Percentiles rank a stretch among this genome's conserved stretches.
These are phyloP conservation scores for Simmondsia chinensis DNA, from an alignment of 148 eudicot species.

Conservation along the genomic window DNA sequence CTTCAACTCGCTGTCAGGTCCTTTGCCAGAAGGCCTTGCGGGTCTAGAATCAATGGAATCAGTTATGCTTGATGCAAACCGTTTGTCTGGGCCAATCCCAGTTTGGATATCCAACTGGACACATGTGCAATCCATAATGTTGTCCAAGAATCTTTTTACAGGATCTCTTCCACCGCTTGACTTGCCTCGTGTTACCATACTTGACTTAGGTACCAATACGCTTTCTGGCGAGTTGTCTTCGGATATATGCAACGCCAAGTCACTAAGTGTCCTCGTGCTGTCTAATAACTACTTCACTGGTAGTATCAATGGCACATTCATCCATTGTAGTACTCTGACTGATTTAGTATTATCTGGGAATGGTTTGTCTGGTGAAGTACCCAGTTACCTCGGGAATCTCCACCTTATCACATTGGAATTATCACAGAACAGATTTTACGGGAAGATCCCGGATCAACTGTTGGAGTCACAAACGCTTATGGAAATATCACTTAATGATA, in stretches of 20 bases:
- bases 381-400: constrained; percentile 65
- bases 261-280: constrained; percentile 28
- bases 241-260: constrained; percentile 42
- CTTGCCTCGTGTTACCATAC: constrained; percentile 31
- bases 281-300: constrained; percentile 75
- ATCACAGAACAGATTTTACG: constrained; percentile 58
- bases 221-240: constrained; percentile 64
- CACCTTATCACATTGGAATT: constrained; percentile 52
- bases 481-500: constrained; percentile 51
- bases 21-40: constrained; percentile 57
- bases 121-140: constrained; percentile 32
- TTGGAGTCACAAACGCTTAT: constrained; percentile 73
- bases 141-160: constrained; percentile 46
- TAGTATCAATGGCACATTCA: constrained; percentile 44
- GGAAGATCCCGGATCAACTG: constrained; percentile 51
- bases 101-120: constrained; percentile 75
- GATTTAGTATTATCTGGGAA: constrained; percentile 61
- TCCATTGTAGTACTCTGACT: constrained; percentile 39
- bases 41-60: constrained; percentile 54
- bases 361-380: constrained; percentile 61
- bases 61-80: constrained; percentile 44
- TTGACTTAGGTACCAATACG: constrained; percentile 54
- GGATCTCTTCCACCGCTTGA: constrained; percentile 62
- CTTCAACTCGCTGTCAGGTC: constrained; percentile 57
- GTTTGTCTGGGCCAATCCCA: constrained; percentile 56